A percentile compares a stretch with the other conserved stretches of the same genome.
These are phyloP conservation scores for Penicillium hordei DNA, from an alignment of 2,329 filamentous ascomycete species.

Conservation along the genomic window DNA sequence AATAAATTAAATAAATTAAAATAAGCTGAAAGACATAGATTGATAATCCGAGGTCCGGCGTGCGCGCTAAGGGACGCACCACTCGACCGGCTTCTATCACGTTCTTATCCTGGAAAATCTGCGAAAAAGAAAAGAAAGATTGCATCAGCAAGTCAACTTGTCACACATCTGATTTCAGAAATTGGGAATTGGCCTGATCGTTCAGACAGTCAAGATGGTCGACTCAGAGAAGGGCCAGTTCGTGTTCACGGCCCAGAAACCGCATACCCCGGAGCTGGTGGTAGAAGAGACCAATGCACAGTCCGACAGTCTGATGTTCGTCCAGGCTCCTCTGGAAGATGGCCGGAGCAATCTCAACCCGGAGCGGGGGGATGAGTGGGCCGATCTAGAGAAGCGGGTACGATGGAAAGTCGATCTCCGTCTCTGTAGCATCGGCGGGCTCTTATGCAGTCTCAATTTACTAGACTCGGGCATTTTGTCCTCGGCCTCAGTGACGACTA, in stretches of 20 bases:
- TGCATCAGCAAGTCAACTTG: neutral
- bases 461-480: constrained; percentile 70
- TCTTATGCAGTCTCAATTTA: constrained; percentile 69
- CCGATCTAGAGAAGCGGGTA: constrained; percentile 48
- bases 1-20: too few species aligned
- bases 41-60: constrained; percentile 2
- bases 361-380: constrained; percentile 17
- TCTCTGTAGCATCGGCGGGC: constrained; percentile 68
- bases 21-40: neutral
- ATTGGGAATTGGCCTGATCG: neutral
- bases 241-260: neutral
- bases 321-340: neutral
- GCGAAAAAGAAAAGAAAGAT: neutral
- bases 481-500: constrained; percentile 67
- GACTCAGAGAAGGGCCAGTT: neutral
- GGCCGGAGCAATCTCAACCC: neutral
- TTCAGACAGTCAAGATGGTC: neutral
- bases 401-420: constrained; percentile 66
- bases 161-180: neutral
- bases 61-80: neutral
- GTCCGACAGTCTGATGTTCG: neutral
- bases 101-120: neutral
- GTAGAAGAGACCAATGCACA: neutral
- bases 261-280: neutral
- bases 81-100: constrained; percentile 3